phyloP scores from a whole-genome alignment of 208 protist genomes.

The Wallacemonas sp. region DNA sequence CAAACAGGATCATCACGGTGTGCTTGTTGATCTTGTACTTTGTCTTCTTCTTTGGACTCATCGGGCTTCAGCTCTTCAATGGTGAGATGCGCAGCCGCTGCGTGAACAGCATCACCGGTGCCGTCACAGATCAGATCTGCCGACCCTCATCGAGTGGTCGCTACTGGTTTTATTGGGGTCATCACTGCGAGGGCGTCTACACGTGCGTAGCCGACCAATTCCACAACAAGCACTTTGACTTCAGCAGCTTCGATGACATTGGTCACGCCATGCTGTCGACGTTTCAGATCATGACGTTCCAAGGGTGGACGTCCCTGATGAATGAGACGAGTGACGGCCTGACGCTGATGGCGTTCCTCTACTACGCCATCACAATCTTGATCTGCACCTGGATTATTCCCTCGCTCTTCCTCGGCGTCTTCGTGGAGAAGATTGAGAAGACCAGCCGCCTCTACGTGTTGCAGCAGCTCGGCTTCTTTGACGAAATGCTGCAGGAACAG shows the following conservation, averaged over 20 bases:
- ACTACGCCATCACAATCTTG: slow-evolving; percentile 84
- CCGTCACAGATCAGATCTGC: slow-evolving; percentile 62
- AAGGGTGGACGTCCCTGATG: slow-evolving; percentile 88
- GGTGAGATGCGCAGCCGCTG: slow-evolving; percentile 81
- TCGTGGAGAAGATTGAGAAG: slow-evolving; percentile 88
- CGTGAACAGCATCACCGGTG: slow-evolving; percentile 58
- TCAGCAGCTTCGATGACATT: slow-evolving; percentile 92
- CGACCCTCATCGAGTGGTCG: slow-evolving; percentile 42
- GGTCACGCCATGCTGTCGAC: slow-evolving; percentile 82
- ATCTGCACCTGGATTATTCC: slow-evolving; percentile 88
- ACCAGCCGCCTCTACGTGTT: slow-evolving; percentile 71
- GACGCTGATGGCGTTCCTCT: slow-evolving; percentile 67
- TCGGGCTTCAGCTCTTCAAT: slow-evolving; percentile 87
- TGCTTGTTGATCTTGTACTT: slow-evolving; percentile 76
- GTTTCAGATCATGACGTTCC: slow-evolving; percentile 90
- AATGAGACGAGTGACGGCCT: slow-evolving; percentile 78
- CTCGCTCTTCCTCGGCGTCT: slow-evolving; percentile 86
- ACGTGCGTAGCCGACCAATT: slow-evolving; percentile 51
- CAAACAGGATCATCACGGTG: slow-evolving; percentile 65
- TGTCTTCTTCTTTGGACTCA: slow-evolving; percentile 87
- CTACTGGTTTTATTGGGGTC: slow-evolving; percentile 82
- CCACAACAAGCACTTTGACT: slow-evolving; percentile 80
- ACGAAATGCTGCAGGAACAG: slow-evolving; percentile 79
- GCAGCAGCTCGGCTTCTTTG: slow-evolving; percentile 80
- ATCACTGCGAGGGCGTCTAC: slow-evolving; percentile 47